phyloP scores from a whole-genome alignment of 2,329 filamentous ascomycete species.

The Raffaelea arxii region DNA sequence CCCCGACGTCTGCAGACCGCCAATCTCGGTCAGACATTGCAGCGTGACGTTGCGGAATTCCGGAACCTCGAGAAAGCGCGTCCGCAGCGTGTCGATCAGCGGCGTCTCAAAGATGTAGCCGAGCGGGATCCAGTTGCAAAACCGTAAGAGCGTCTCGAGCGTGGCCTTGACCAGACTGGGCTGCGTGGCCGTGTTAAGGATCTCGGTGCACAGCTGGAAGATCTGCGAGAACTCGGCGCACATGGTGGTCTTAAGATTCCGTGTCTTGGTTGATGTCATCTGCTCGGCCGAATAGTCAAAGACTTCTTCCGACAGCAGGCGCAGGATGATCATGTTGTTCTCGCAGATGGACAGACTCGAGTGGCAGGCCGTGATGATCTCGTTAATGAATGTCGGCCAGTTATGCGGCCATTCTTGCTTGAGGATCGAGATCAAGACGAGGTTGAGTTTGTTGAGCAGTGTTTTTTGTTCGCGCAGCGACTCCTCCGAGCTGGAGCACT shows the following conservation, averaged over 20 bases:
- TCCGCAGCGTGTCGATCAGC: slow-evolving; percentile 88
- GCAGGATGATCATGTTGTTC: slow-evolving; percentile 98
- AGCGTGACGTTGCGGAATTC: slow-evolving; percentile 96
- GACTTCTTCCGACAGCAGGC: slow-evolving; percentile 91
- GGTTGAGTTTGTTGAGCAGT: slow-evolving; percentile 94
- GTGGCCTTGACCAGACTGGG: slow-evolving; percentile 91
- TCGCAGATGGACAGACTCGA: slow-evolving; percentile 95
- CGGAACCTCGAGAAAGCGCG: slow-evolving; percentile 81
- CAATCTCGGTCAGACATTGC: slow-evolving; percentile 96
- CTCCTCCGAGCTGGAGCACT: slow-evolving; percentile 84
- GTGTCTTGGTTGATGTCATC: slow-evolving; percentile 97
- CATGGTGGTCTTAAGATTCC: slow-evolving; percentile 97
- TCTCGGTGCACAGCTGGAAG: slow-evolving; percentile 94
- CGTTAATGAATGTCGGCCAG: slow-evolving; percentile 99
- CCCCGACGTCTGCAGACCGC: slow-evolving; percentile 75
- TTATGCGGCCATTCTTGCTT: slow-evolving; percentile 99
- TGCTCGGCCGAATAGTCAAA: slow-evolving; percentile 98
- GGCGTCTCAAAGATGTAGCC: slow-evolving; percentile 98
- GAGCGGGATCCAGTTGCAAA: slow-evolving; percentile 97
- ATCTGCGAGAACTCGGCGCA: slow-evolving; percentile 97
- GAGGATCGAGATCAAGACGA: slow-evolving; percentile 91
- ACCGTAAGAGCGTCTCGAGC: slow-evolving; percentile 86
- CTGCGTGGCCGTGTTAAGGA: slow-evolving; percentile 78
- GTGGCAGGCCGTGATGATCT: slow-evolving; percentile 94
- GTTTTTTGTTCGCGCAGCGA: slow-evolving; percentile 75